A percentile compares a stretch with the other conserved stretches of the same genome.
Conservation (phyloP, 371 early-diverging fungal species). For the Chytridium lagenaria region DNA sequence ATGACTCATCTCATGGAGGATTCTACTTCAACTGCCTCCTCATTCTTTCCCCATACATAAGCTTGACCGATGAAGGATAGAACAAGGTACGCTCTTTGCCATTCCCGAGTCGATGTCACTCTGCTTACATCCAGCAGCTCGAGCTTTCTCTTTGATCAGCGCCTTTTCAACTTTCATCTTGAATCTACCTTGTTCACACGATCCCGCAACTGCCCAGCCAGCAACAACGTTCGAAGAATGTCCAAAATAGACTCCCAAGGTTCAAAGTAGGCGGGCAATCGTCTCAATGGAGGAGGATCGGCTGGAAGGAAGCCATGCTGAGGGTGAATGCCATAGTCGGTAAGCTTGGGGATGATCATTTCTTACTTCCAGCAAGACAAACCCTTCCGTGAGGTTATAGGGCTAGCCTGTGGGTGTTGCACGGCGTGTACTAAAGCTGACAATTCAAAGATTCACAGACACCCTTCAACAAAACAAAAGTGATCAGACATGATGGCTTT, state of each 20-base stretch:
- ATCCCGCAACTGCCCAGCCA: slow-evolving; percentile 78
- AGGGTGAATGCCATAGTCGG: slow-evolving; percentile 84
- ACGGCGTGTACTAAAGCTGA: too few relatives aligned
- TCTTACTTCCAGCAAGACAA: too few relatives aligned
- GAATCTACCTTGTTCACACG: slow-evolving; percentile 71
- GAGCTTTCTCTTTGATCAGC: slow-evolving; percentile 56
- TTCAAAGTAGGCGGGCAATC: slow-evolving; percentile 77
- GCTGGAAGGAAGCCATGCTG: slow-evolving; percentile 87
- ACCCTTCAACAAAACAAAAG: too few relatives aligned
- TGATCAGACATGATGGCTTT: slow-evolving; percentile 10
- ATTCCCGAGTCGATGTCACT: slow-evolving; percentile 61
- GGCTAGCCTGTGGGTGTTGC: too few relatives aligned
- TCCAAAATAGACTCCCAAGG: slow-evolving; percentile 91
- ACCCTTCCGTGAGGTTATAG: too few relatives aligned
- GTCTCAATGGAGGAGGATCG: slow-evolving; percentile 70
- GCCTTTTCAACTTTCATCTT: not conserved
- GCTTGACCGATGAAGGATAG: slow-evolving; percentile 89
- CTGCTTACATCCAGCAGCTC: slow-evolving; percentile 72
- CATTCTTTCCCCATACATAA: slow-evolving; percentile 87
- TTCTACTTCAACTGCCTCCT: slow-evolving; percentile 72
- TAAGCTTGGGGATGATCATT: slow-evolving; percentile 41
- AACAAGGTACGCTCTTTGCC: slow-evolving; percentile 84
- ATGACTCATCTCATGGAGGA: slow-evolving; percentile 19
- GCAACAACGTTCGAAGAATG: slow-evolving; percentile 74
- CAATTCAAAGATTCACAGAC: too few relatives aligned